phyloP scores from a whole-genome alignment of 2,329 filamentous ascomycete genomes.

The Pyricularia sp. region DNA sequence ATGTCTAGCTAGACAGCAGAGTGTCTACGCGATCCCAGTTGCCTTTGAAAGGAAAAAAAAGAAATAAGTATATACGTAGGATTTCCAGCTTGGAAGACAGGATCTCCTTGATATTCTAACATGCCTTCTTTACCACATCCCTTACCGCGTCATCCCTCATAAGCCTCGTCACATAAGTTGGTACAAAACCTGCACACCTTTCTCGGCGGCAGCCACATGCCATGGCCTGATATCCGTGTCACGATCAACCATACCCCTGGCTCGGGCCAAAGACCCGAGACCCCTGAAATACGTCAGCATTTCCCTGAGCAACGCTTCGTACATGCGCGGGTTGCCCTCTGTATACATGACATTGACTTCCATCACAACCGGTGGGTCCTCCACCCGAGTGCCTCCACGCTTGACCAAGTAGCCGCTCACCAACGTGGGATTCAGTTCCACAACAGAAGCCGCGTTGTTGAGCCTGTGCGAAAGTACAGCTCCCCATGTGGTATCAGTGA shows the following conservation, averaged over 20 bases:
- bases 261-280: conserved; percentile 58
- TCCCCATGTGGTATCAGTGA: conserved; percentile 68
- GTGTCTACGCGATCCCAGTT: neutral
- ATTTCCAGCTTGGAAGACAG: neutral
- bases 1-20: neutral
- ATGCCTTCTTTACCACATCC: neutral
- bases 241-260: conserved; percentile 51
- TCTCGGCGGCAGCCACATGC: conserved; percentile 66
- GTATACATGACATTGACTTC: conserved; percentile 56
- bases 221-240: conserved; percentile 60
- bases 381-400: conserved; percentile 42
- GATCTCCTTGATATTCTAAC: neutral
- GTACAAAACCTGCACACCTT: conserved; percentile 57
- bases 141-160: neutral
- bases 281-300: conserved; percentile 61
- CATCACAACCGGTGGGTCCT: conserved; percentile 51
- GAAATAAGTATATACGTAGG: neutral
- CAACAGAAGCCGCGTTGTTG: conserved; percentile 39
- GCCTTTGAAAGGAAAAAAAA: neutral
- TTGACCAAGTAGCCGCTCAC: conserved; percentile 60
- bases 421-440: conserved; percentile 47
- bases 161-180: conserved; percentile 43
- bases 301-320: conserved; percentile 61
- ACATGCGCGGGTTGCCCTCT: conserved; percentile 40
- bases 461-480: conserved; percentile 59